A percentile compares a stretch with the other conserved stretches of the same genome.
phyloP scores from a whole-genome alignment of 192 early-diverging fungal species.

The Coemansia sp. region DNA sequence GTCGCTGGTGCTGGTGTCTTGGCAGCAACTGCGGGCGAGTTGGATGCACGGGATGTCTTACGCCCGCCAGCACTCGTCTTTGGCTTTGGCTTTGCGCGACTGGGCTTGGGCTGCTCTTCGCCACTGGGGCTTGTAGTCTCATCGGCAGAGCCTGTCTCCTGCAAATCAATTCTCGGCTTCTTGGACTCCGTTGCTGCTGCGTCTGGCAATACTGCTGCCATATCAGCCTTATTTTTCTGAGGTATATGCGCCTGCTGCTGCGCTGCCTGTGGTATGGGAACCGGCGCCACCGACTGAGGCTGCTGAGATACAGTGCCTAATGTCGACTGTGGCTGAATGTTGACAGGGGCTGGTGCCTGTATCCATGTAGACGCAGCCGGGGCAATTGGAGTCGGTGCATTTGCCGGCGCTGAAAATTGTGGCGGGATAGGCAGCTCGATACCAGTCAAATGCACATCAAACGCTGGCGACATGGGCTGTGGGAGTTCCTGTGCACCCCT shows the following conservation, averaged over 20 bases:
- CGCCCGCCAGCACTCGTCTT: constrained; percentile 14
- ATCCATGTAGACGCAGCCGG: background rate
- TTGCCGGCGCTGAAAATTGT: constrained; percentile 16
- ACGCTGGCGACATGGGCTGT: constrained; percentile 38
- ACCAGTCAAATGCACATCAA: constrained; percentile 40
- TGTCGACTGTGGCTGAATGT: constrained; percentile 34
- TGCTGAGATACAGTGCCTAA: background rate
- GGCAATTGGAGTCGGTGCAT: constrained; percentile 11
- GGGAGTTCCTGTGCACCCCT: constrained; percentile 39
- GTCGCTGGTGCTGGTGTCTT: constrained; percentile 12
- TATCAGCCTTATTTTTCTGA: constrained; percentile 38
- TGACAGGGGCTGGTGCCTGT: constrained; percentile 12
- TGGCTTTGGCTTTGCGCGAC: constrained; percentile 26
- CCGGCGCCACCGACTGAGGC: background rate
- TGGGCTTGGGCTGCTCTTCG: constrained; percentile 25
- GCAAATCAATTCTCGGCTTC: constrained; percentile 22
- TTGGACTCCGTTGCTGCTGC: constrained; percentile 7
- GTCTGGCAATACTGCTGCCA: background rate
- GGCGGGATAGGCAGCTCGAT: constrained; percentile 41
- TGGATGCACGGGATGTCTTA: constrained; percentile 27
- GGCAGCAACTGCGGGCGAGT: constrained; percentile 38
- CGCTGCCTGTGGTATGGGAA: background rate
- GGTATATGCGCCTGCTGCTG: constrained; percentile 19
- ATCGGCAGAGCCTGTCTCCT: background rate
- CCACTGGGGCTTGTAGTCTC: constrained; percentile 4